Evolutionary conservation across 306 rosid genomes (phyloP), one percentile per base, ranked within the genome.

Genomic region (Herpetospermum pedunculosum): DNA sequence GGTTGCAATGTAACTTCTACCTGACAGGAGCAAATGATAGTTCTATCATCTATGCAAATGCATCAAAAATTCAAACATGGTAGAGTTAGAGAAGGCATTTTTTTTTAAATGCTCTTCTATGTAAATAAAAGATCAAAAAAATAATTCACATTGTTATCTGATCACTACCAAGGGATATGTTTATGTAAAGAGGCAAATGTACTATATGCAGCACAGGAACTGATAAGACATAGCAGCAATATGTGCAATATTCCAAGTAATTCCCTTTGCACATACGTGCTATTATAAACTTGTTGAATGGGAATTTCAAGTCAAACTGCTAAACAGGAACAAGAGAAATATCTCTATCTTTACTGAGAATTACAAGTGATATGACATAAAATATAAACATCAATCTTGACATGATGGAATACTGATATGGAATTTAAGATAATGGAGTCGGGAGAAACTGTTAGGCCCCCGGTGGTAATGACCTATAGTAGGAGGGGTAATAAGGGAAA

Each of bases 1-100:
- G 76, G 83, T 81, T 72, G 92, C 92, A 73, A 87, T 71, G 76
- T 84, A 92, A 78, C 89, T 87, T 63, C 93, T 96, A 47, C 88
- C 87, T 54, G 96, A 92, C 75, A 86, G 92, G 26, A 23, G 52
- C 30, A 41, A 41, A 59, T 30, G 52, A 43, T 44, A 28, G 11
- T 15, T 16, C 54, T 43, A n/a, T n/a, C n/a, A n/a, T n/a, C n/a
- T n/a, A 47, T 43, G 38, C 8, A 69, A 23, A 25, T 25, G 54
- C 54, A 68, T 44, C 2, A 44, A 28, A 16, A 16, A 43, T 69
- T 44, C 55, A 69, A 69, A 67, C 21, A 41, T 40, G 72, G 13
- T 38, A 35, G 35, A 41, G 21, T 37, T 37, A 40, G 9, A 67
- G 13, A 43, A 32, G 0, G 15, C 1, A 15, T 4, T 6, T 47